Evolutionary conservation across 2,329 filamentous ascomycete species (phyloP).

Genomic region (Fusarium stilboides): DNA sequence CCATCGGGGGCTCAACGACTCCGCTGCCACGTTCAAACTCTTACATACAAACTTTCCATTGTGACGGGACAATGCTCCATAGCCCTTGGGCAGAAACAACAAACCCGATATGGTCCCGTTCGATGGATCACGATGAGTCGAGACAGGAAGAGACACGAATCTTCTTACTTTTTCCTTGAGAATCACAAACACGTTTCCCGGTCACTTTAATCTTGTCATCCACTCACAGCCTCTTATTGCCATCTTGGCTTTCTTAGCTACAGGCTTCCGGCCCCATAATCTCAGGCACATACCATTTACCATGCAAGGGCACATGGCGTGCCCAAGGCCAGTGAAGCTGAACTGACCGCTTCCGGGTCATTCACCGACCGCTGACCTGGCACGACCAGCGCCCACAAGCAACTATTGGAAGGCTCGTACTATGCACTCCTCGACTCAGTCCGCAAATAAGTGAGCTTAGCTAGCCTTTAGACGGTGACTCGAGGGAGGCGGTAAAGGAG

Average conservation of each 20-base stretch:
- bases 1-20: conserved; percentile 25
- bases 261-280: conserved; percentile 19
- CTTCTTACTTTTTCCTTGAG: conserved; percentile 24
- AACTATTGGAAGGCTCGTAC: conserved; percentile 12
- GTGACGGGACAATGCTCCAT: conserved; percentile 10
- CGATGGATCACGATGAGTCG: conserved; percentile 32
- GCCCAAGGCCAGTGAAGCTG: conserved; percentile 23
- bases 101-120: conserved; percentile 24
- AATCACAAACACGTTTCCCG: conserved; percentile 33
- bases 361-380: conserved; percentile 38
- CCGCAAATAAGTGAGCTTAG: conserved; percentile 2
- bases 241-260: conserved; percentile 34
- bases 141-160: conserved; percentile 12
- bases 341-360: conserved; percentile 42
- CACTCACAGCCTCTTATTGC: conserved; percentile 26
- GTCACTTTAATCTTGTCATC: conserved; percentile 15
- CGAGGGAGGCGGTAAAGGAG: conserved; percentile 38
- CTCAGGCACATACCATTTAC: conserved; percentile 42
- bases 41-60: conserved; percentile 15
- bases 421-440: conserved; percentile 3
- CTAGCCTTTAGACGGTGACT: conserved; percentile 11
- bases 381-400: conserved; percentile 13
- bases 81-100: conserved; percentile 24
- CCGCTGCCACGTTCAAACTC: conserved; percentile 28
- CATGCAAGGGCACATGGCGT: conserved; percentile 47